Percentiles rank a stretch among this genome's conserved stretches.
Evolutionary conservation across 208 protist species (phyloP).

Genomic region (Lotmaria passim): DNA sequence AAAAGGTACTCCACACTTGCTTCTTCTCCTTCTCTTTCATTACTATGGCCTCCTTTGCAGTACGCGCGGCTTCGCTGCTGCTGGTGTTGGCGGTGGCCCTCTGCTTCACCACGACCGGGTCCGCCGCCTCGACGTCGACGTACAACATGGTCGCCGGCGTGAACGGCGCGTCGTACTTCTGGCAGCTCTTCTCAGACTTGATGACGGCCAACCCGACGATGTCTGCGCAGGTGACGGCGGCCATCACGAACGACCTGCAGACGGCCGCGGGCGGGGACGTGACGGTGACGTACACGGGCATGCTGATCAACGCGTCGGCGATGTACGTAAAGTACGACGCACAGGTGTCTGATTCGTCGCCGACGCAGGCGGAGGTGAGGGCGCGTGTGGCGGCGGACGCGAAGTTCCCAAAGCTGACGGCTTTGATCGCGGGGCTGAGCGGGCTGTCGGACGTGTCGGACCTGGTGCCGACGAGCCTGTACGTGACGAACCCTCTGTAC

Average conservation of each 20-base stretch:
- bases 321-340: slow-evolving; percentile 7
- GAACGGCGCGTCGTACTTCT: slow-evolving; percentile 19
- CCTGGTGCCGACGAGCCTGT: not conserved
- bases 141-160: not conserved
- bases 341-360: not conserved
- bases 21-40: not conserved
- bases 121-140: not conserved
- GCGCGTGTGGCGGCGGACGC: not conserved
- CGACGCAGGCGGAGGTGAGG: slow-evolving; percentile 14
- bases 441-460: not conserved
- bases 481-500: slow-evolving; percentile 10
- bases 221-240: not conserved
- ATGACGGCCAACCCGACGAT: not conserved
- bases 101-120: not conserved
- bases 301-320: slow-evolving; percentile 9
- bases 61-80: not conserved
- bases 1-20: too few species aligned
- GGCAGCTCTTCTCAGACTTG: not conserved
- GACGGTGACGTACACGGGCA: not conserved
- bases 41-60: not conserved
- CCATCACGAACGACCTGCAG: not conserved
- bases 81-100: slow-evolving; percentile 8
- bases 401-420: not conserved
- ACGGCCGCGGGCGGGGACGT: not conserved
- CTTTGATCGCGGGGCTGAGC: not conserved